These are phyloP conservation scores for Juncus inflexus DNA, from an alignment of 176 grass and related monocot genomes.

Conservation along the genomic window DNA sequence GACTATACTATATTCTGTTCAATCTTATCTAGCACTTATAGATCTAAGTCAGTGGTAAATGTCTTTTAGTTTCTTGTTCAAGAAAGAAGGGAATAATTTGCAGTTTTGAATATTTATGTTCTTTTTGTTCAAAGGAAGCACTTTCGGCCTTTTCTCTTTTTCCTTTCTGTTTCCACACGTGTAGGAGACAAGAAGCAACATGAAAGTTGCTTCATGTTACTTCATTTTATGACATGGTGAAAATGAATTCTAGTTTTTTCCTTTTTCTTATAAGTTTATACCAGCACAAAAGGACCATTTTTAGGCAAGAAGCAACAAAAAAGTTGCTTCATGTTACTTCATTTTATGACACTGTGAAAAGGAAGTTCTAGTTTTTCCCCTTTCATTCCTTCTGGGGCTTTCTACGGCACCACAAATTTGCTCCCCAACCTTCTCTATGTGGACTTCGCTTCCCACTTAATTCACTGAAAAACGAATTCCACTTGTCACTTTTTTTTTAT, in stretches of 20 bases:
- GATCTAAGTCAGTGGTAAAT: background rate
- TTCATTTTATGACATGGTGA: background rate
- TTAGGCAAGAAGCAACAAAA: background rate
- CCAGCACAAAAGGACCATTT: background rate
- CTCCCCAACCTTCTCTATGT: no score
- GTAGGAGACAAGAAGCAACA: constrained; percentile 2
- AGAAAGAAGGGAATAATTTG: background rate
- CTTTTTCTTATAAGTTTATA: background rate
- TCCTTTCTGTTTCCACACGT: background rate
- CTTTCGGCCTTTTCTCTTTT: no score
- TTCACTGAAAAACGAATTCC: background rate
- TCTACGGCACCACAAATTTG: no score
- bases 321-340: background rate
- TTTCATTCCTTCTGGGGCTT: no score
- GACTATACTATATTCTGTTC: no score
- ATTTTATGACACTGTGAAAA: background rate
- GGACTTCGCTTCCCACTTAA: background rate
- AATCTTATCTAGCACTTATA: no score
- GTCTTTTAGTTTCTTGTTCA: background rate
- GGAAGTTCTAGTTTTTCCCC: no score
- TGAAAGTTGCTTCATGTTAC: background rate
- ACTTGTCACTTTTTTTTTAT: no score
- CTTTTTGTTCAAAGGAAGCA: no score
- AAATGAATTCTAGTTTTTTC: no score
- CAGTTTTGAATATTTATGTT: background rate